Conservation (phyloP, 495 filamentous ascomycete genomes). For the Glutinoglossum americanum region DNA sequence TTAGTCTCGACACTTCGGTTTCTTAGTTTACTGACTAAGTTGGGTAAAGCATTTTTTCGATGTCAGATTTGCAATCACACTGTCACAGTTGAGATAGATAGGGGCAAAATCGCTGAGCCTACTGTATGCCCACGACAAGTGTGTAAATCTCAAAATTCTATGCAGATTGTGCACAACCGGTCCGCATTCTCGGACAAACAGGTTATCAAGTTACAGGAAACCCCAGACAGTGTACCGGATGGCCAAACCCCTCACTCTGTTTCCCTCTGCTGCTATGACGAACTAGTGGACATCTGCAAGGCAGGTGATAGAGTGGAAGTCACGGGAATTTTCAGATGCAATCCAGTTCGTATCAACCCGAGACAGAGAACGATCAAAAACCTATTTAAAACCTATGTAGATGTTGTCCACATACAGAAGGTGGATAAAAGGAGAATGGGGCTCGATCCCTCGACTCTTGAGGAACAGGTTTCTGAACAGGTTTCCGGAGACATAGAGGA, state of each 20-base stretch:
- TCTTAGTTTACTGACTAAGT: not conserved
- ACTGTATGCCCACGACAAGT: constrained; percentile 70
- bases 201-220: constrained; percentile 96
- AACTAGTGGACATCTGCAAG: constrained; percentile 92
- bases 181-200: constrained; percentile 93
- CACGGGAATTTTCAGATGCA: constrained; percentile 89
- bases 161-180: constrained; percentile 96
- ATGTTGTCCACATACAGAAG: constrained; percentile 89
- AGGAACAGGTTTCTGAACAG: constrained; percentile 62
- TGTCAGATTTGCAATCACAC: constrained; percentile 85
- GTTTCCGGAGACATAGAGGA: constrained; percentile 56
- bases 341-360: constrained; percentile 86
- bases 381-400: constrained; percentile 94
- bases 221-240: constrained; percentile 79
- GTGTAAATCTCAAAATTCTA: constrained; percentile 74
- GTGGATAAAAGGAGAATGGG: constrained; percentile 86
- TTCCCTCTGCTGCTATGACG: constrained; percentile 88
- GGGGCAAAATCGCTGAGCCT: constrained; percentile 88
- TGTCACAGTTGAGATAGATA: constrained; percentile 73
- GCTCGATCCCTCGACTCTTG: constrained; percentile 72
- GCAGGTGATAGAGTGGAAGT: constrained; percentile 91
- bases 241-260: constrained; percentile 98
- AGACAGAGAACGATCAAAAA: constrained; percentile 80
- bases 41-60: constrained; percentile 56
- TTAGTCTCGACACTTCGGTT: not conserved